Evolutionary conservation across 495 filamentous ascomycete genomes (phyloP).

Genomic region (Baudoinia panamericana): DNA sequence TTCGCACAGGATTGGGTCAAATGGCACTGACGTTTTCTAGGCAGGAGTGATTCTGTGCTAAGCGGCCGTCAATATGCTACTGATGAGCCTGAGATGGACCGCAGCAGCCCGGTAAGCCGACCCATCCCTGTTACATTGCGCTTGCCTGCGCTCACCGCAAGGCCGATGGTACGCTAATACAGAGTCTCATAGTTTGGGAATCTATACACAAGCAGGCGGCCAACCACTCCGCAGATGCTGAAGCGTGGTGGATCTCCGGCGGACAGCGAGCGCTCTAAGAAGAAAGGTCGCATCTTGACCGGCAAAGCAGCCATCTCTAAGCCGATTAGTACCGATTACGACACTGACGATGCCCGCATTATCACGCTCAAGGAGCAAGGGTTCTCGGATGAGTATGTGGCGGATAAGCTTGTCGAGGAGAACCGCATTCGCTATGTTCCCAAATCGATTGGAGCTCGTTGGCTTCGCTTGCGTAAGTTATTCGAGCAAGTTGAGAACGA

Average conservation of each 20-base stretch:
- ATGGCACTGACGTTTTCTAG: no score
- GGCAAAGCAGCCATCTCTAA: constrained; percentile 7
- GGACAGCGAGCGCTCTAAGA: background rate
- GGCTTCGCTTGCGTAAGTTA: constrained; percentile 23
- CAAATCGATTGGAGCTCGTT: constrained; percentile 33
- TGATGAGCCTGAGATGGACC: no score
- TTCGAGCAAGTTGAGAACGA: constrained; percentile 25
- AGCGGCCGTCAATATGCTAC: no score
- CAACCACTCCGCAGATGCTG: background rate
- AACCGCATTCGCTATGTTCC: constrained; percentile 23
- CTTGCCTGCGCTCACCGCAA: background rate
- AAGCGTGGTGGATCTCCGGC: background rate
- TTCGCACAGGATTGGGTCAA: no score
- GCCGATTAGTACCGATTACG: constrained; percentile 6
- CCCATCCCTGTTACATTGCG: background rate
- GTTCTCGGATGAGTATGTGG: constrained; percentile 24
- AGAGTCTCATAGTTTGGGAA: constrained; percentile 3
- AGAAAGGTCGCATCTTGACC: background rate
- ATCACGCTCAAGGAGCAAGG: constrained; percentile 27
- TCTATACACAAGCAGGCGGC: constrained; percentile 1
- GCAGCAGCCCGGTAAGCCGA: background rate
- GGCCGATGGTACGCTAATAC: background rate
- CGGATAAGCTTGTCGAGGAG: constrained; percentile 23
- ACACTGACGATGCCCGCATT: constrained; percentile 29
- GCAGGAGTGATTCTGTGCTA: no score